Conservation (phyloP, 345 rosid genomes). For the Acer campestre region DNA sequence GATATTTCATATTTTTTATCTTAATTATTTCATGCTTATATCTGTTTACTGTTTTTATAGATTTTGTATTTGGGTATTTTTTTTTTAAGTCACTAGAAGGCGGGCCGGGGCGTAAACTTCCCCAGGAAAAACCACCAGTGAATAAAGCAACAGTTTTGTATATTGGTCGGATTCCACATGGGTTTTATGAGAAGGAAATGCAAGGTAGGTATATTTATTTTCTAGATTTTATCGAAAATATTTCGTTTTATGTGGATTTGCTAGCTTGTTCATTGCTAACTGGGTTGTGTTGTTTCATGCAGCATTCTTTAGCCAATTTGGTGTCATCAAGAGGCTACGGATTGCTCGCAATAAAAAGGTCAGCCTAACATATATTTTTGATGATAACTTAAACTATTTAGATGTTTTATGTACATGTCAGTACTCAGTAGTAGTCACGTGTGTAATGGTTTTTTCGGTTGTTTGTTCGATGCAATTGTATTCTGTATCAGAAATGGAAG, state of each 20-base stretch:
- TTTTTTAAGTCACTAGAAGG: slow-evolving; percentile 74
- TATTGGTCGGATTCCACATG: slow-evolving; percentile 90
- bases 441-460: background rate
- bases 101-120: slow-evolving; percentile 60
- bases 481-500: background rate
- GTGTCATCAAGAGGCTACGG: slow-evolving; percentile 74
- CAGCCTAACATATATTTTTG: background rate
- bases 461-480: background rate
- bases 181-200: slow-evolving; percentile 90
- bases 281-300: background rate
- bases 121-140: slow-evolving; percentile 36
- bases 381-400: background rate
- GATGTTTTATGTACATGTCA: background rate
- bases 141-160: slow-evolving; percentile 63
- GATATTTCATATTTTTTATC: background rate
- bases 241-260: background rate
- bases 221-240: too few species aligned
- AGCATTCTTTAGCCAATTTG: slow-evolving; percentile 88
- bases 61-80: background rate
- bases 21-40: background rate
- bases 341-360: slow-evolving; percentile 91
- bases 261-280: background rate
- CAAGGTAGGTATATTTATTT: slow-evolving; percentile 43
- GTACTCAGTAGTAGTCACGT: background rate
- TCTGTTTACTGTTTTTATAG: background rate